phyloP scores from a whole-genome alignment of 257 asterid genomes.

The Rehmannia glutinosa region DNA sequence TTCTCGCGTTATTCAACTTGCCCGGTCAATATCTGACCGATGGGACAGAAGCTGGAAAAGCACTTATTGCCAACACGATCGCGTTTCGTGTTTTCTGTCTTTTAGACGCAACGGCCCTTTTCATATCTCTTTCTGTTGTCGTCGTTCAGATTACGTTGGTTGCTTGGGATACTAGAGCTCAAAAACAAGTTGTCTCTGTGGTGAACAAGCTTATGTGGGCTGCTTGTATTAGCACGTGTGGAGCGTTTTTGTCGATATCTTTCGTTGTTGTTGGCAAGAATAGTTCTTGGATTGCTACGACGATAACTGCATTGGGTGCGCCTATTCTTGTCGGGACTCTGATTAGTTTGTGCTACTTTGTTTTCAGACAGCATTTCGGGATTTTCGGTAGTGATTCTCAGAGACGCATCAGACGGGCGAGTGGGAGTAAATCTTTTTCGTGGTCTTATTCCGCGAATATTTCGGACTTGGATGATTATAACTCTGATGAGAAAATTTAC shows the following conservation, averaged over 20 bases:
- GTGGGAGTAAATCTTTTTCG: constrained; percentile 91
- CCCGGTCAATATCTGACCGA: constrained; percentile 59
- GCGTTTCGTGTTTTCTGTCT: constrained; percentile 86
- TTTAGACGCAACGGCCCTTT: constrained; percentile 75
- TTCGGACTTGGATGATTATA: constrained; percentile 75
- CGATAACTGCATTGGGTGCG: constrained; percentile 64
- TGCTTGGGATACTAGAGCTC: constrained; percentile 92
- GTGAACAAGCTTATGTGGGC: constrained; percentile 99
- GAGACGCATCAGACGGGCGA: constrained; percentile 72
- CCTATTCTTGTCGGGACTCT: constrained; percentile 84
- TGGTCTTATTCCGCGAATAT: constrained; percentile 78
- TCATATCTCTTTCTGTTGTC: constrained; percentile 87
- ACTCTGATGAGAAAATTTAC: constrained; percentile 87
- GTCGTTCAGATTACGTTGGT: constrained; percentile 91
- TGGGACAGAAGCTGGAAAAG: constrained; percentile 62
- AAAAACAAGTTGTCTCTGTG: constrained; percentile 74
- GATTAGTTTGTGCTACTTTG: constrained; percentile 81
- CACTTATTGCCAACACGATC: constrained; percentile 36
- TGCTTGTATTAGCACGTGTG: constrained; percentile 88
- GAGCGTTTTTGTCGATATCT: constrained; percentile 79
- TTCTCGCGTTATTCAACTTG: constrained; percentile 81
- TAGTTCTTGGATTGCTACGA: constrained; percentile 79
- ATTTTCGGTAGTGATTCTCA: constrained; percentile 68
- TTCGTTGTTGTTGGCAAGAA: constrained; percentile 78
- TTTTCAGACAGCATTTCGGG: constrained; percentile 90